Percentiles rank a stretch among this genome's conserved stretches.
These are phyloP conservation scores for Daedalea quercina DNA, from an alignment of 768 basidiomycete genomes.

Conservation along the genomic window DNA sequence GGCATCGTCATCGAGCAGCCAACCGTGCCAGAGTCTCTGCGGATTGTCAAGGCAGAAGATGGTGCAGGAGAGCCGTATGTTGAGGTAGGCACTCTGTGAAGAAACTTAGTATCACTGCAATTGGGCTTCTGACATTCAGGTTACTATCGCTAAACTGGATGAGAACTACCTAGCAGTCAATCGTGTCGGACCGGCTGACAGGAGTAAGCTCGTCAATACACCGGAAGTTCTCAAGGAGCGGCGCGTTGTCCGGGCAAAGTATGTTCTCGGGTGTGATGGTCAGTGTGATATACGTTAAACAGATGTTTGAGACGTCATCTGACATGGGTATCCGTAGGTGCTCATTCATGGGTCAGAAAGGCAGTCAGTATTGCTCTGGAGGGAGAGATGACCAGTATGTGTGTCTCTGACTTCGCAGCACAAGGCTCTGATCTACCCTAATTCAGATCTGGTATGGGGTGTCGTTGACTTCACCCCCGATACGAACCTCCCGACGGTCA, in stretches of 20 bases:
- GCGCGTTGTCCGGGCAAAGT: conserved; percentile 25
- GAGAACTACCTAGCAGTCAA: conserved; percentile 16
- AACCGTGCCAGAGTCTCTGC: conserved; percentile 32
- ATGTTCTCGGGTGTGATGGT: conserved; percentile 31
- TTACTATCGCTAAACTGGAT: background rate
- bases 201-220: background rate
- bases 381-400: conserved; percentile 29
- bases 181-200: background rate
- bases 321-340: conserved; percentile 12
- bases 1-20: conserved; percentile 27
- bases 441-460: conserved; percentile 32
- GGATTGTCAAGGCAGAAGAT: conserved; percentile 15
- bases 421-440: background rate
- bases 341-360: conserved; percentile 32
- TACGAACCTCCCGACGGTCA: conserved; percentile 54
- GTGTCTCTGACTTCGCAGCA: background rate
- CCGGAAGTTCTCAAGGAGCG: conserved; percentile 39
- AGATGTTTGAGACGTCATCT: background rate
- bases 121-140: background rate
- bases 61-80: background rate
- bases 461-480: conserved; percentile 49
- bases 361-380: conserved; percentile 29
- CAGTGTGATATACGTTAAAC: background rate
- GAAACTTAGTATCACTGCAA: too few species aligned
- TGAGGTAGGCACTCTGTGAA: background rate